These are phyloP conservation scores for Coemansia reversa DNA, from an alignment of 192 early-diverging fungal genomes.

Conservation along the genomic window DNA sequence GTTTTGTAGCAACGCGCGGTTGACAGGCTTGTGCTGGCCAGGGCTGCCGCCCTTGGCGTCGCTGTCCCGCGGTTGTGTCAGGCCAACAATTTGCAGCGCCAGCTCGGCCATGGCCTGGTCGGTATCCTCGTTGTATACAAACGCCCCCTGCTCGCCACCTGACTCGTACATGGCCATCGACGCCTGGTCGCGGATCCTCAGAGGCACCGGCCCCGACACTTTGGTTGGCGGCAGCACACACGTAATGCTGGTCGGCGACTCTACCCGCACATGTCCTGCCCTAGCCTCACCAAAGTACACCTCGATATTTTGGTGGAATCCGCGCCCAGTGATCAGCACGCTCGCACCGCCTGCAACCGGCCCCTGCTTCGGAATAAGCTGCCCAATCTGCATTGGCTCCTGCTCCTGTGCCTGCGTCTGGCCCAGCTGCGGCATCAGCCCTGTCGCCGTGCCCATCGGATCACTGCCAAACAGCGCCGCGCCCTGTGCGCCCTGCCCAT, in stretches of 20 bases:
- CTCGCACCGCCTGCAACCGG: constrained; percentile 85
- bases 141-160: constrained; percentile 17
- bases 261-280: constrained; percentile 73
- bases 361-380: constrained; percentile 80
- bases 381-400: constrained; percentile 56
- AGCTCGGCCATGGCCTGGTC: constrained; percentile 91
- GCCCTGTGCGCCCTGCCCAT: background rate
- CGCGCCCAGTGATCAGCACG: constrained; percentile 77
- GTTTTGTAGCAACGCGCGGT: constrained; percentile 4
- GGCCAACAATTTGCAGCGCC: constrained; percentile 82
- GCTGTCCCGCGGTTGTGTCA: constrained; percentile 67
- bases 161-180: constrained; percentile 48
- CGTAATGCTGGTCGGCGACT: constrained; percentile 76
- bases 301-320: constrained; percentile 74
- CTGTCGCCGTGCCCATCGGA: constrained; percentile 5
- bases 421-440: constrained; percentile 16
- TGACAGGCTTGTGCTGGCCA: constrained; percentile 9
- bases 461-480: background rate
- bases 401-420: constrained; percentile 4
- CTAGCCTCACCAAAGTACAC: constrained; percentile 77
- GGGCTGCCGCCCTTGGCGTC: constrained; percentile 67
- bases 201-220: constrained; percentile 66
- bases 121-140: constrained; percentile 65
- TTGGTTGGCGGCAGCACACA: constrained; percentile 80
- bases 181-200: constrained; percentile 27